Evolutionary conservation across 805 yeast genomes (phyloP), one percentile per base, ranked within the genome.

Genomic region (Cyberlindnera mississippiensis): DNA sequence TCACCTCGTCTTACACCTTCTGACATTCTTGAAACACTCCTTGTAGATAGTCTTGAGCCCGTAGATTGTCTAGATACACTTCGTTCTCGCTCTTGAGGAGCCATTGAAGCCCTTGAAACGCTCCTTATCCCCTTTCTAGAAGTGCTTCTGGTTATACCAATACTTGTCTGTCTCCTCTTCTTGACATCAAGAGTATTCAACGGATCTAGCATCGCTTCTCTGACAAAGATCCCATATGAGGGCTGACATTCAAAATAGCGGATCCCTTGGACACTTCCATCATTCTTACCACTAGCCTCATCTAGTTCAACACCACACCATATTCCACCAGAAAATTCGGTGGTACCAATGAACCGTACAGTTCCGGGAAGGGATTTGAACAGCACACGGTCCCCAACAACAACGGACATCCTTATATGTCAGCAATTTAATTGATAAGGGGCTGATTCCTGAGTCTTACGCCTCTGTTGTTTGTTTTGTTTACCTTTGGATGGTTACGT

Each of bases 301-400:
- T 81, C 87, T 33, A 88, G 73, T 52, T 82, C 87, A 6, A 90
- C 71, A 0, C 97, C 97, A 12, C 82, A 71, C 96, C 96, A 90
- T 4, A 62, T 48, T 5, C 87, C 88, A 0, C 71, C 62, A 3
- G 85, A 78, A 63, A 82, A 82, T 35, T 72, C 48, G 0, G 86
- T 77, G 12, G 50, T 40, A 0, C 88, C 88, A 2, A 72, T 44
- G 53, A 59, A 82, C 38, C 72, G 60, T 2, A 81, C 71, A 0
- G 57, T 50, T 0, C 85, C 87, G 1, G 44, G 33, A 8, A 22
- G 57, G 8, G 39, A 38, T 35, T 45, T 49, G 45, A 54, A 49
- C 26, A n/a, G 10, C 13, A 51, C 52, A 5, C 40, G 36, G 17
- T 44, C 50, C 5, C 57, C 56, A 6, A 49, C 44, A 5, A 19